Base-by-base conservation (phyloP, 257 asterid species). In the Lycium ferocissimum region DNA sequence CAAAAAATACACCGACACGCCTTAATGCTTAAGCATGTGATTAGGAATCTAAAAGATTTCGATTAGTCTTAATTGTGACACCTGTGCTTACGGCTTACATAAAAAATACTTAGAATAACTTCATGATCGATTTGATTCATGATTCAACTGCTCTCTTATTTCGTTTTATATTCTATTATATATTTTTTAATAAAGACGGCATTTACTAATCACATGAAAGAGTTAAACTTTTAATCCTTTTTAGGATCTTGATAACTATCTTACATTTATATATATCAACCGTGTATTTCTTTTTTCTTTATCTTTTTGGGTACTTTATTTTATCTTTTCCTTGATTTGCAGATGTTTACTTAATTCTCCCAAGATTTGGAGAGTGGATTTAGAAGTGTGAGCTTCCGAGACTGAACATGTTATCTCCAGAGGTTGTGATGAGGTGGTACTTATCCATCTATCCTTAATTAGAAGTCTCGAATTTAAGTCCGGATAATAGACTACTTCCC, bases 401-500 rank as follows among this genome's bases (percentile, higher is more conserved):
- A 40, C 5, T 3, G 45, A 40, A 40, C 45, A 40, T 40, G 45
- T 40, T 40, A 2, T 3, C 5, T 40, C 13, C 76, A 15, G 38
- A 69, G 17, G 17, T 69, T 37, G n/a, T 69, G 13, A 2, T 15
- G 14, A 6, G 51, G 3, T 67, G 37, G 6, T 14, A 14, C 6
- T 14, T 3, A 12, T 69, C 2, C 0, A 40, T 38, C 26, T 37
- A 35, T 69, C 7, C 11, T 18, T 18, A 7, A 7, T 26, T 0
- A 66, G 6, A 66, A 1, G 6, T 37, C 22, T 69, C 0, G 2
- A 0, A 0, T 38, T 38, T 0, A 3, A 69, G 33, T 26, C 15
- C 1, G 0, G 0, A 0, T 1, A 1, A 38, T 37, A 0, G 0
- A 37, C 13, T n/a, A n/a, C n/a, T n/a, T 69, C 15, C 13, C 12